Evolutionary conservation across 495 filamentous ascomycete species (phyloP), one percentile per base, ranked within the genome.

Genomic region (Xylaria palmicola): DNA sequence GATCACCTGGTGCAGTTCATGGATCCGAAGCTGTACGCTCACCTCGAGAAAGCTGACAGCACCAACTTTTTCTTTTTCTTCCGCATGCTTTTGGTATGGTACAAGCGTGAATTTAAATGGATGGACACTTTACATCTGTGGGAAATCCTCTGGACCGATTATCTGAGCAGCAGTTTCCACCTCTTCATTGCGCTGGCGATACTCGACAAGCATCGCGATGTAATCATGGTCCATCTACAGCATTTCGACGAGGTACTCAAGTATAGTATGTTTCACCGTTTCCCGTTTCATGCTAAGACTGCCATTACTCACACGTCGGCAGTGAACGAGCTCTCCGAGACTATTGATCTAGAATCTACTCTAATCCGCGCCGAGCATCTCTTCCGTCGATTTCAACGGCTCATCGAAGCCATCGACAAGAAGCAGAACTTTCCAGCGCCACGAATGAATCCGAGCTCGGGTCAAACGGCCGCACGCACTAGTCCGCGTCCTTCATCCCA

Each of bases 31-130:
- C 85, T 98, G 39, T 98, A 97, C 68, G 76, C 90, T 9, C 94
- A 98, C 69, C 82, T 98, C 0, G 85, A 96, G 69, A 85, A 82
- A 7, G 91, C 93, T 24, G 95, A 98, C 62, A 91, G 87, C 66
- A 98, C 94, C 19, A 98, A 98, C 74, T 98, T 98, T 75, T 98
- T 98, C 74, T 98, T 98, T 80, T 98, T 98, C 81, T 98, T 98
- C 83, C 88, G 94, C 24, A 97, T 97, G 93, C 79, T 98, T 24
- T 80, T 98, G 0, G 94, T 98, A 19, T 98, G 93, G 93, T 98
- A 93, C 75, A 98, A 98, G 77, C 89, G 94, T 4, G 94, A 98
- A 75, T 98, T 98, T 67, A 81, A 85, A 66, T 98, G 92, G 90
- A 69, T 78, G 39, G 91, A 97, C 68, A 84, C 96, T 29, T 77